Evolutionary conservation across 2,329 filamentous ascomycete species (phyloP), one percentile per base, ranked within the genome.

Genomic region (Arachnopeziza araneosa): DNA sequence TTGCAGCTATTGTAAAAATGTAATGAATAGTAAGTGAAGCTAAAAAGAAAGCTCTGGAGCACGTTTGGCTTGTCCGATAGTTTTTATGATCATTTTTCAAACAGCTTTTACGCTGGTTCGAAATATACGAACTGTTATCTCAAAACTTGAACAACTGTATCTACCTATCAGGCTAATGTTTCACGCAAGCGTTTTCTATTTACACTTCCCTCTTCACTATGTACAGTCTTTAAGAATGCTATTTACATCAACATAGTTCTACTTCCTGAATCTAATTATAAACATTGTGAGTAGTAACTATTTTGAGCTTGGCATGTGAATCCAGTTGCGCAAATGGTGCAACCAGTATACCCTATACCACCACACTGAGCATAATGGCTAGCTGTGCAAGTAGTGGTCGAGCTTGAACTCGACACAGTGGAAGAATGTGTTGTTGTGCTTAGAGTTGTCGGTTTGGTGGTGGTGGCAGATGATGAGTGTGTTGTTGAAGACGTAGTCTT

Each of bases 271-370:
- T 44, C 6, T 44, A 3, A 8, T 44, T 19, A 44, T 44, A 56
- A 2, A 23, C 55, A 56, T 52, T 60, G 58, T 24, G 57, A 62
- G 51, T 62, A 62, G 24, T 30, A 62, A 26, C 22, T 19, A 51
- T 59, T 62, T 21, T 58, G 55, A 32, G 32, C 52, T n/a, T 54
- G 55, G 26, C 60, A 62, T 19, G 54, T 56, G 26, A 50, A 53
- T 53, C 57, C 57, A 54, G 57, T 32, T 24, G 54, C 57, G 49
- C 60, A 62, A 32, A 23, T 49, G 3, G 57, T 59, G 22, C 50
- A n/a, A 26, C 60, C 60, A 21, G 60, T 62, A 48, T 48, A 62
- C 12, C 32, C 54, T 23, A 24, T 2, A 23, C 60, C 60, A 57
- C 57, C 60, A 36, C 60, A 56, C 50, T 56, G 55, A 44, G 10